Evolutionary conservation across 2,329 filamentous ascomycete genomes (phyloP), one percentile per base, ranked within the genome.

Genomic region (Colletotrichum theobromicola): DNA sequence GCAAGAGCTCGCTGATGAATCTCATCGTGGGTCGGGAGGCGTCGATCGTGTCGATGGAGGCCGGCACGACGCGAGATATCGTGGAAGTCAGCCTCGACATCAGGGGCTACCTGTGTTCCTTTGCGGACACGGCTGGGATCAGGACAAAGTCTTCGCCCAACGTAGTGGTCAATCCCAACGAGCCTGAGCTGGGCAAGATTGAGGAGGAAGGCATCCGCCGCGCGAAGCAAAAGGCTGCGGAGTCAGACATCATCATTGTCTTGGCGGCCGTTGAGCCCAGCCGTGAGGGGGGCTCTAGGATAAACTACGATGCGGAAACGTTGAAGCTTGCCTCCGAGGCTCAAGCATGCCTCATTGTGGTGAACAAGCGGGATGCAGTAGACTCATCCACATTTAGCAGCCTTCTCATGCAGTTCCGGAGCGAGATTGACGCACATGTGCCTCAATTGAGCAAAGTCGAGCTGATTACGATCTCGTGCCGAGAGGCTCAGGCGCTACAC

Each of bases 1-100:
- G 97, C 16, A 99, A 99, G 83, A 98, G 96, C 82, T 98, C 95
- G 16, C 84, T 99, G 74, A 91, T 99, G 84, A 99, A 99, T 81
- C 88, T 93, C 26, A 90, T 99, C 65, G 95, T 98, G 4, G 96
- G 97, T 0, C 89, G 96, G 67, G 96, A 98, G 82, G 97, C 97
- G 4, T 97, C 96, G 5, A 99, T 99, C 79, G 97, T 99, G 9
- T 98, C 95, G 58, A 90, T 92, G 1, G 96, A 98, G 85, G 95
- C 95, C 50, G 97, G 97, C 0, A 99, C 97, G 1, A 99, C 97
- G 8, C 88, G 97, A 75, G 97, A 99, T 85, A 93, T 99, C 67
- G 93, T 99, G 13, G 97, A 99, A 85, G 94, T 97, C 1, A 94
- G 94, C 32, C 89, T 99, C 30, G 97, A 99, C 84, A 88, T 99